Base-by-base conservation (phyloP, 805 yeast genomes). In the Candida chauliodis region DNA sequence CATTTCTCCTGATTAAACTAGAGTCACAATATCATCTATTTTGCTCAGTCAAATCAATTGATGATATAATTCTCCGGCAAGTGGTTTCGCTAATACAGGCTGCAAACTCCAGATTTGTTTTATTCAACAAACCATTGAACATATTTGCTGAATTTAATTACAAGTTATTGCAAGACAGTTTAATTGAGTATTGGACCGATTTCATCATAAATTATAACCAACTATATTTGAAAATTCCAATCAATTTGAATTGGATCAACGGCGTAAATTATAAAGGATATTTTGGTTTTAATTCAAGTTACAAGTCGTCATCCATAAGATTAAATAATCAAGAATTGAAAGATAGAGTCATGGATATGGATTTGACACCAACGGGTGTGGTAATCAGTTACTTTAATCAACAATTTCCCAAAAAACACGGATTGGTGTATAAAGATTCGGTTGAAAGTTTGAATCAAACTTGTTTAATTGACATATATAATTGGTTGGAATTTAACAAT, bases 261-360 rank as follows among this genome's bases (percentile, higher is more conserved):
- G 43, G 51, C 15, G 40, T 64, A 27, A 66, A 66, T 44, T 56
- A 57, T 41, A 48, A 46, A 26, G 73, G 73, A 4, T 56, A 65
- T 27, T 47, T 67, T 20, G 69, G 66, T 2, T 46, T 62, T 30
- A 35, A 37, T 5, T 40, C 42, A n/a, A 40, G 49, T 16, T 57
- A 47, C 42, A 63, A 61, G 34, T 56, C 49, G 30, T 63, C 71
- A 8, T 53, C 63, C 1, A 32, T 59, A 4, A 45, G 44, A 3
- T 23, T 64, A 10, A 44, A 38, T 18, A 36, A 45, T 11, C 38
- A 34, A 17, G 63, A 61, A 30, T 41, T 61, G 2, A 56, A 43
- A 21, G 25, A 26, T 3, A 23, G 49, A 2, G 34, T 56, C 3
- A 35, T 32, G 1, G 41, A 26, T 4, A 20, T 31, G 3, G 31